These are phyloP conservation scores for Phytophthora litchii DNA, from an alignment of 352 stramenopile genomes.

Conservation along the genomic window DNA sequence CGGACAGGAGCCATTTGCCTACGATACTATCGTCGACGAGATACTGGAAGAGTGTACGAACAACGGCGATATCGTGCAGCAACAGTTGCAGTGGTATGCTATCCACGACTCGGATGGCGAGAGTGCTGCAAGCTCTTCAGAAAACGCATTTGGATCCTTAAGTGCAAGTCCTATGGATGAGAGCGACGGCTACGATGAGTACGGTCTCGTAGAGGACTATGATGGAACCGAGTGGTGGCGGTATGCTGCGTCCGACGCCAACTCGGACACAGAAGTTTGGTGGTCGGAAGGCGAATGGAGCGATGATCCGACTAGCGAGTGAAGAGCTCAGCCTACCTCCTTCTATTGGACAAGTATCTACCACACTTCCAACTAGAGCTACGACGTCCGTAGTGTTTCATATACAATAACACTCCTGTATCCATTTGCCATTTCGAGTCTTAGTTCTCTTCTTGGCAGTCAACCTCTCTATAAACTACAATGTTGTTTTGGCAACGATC, in stretches of 20 bases:
- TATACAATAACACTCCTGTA: constrained; percentile 20
- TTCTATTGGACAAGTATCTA: background rate
- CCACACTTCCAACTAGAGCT: constrained; percentile 10
- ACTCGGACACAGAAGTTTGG: constrained; percentile 34
- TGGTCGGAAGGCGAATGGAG: constrained; percentile 39
- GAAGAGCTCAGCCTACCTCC: background rate
- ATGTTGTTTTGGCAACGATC: too few species aligned
- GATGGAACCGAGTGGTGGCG: constrained; percentile 27
- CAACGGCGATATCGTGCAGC: constrained; percentile 29
- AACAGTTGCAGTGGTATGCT: constrained; percentile 36
- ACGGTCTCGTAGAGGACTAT: constrained; percentile 36
- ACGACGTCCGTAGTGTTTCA: constrained; percentile 3
- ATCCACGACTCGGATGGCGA: constrained; percentile 45
- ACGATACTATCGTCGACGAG: constrained; percentile 39
- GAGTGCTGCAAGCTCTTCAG: constrained; percentile 18
- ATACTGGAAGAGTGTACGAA: constrained; percentile 31
- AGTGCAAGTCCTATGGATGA: constrained; percentile 27
- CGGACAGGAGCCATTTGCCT: constrained; percentile 39
- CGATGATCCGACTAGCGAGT: constrained; percentile 27
- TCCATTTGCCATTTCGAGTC: background rate
- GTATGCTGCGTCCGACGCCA: constrained; percentile 25
- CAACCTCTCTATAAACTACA: too few species aligned
- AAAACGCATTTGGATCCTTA: constrained; percentile 5
- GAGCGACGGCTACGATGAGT: constrained; percentile 42
- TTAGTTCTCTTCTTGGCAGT: too few species aligned